Base-by-base conservation (phyloP, 2,329 filamentous ascomycete species). In the Botryotinia convoluta region DNA sequence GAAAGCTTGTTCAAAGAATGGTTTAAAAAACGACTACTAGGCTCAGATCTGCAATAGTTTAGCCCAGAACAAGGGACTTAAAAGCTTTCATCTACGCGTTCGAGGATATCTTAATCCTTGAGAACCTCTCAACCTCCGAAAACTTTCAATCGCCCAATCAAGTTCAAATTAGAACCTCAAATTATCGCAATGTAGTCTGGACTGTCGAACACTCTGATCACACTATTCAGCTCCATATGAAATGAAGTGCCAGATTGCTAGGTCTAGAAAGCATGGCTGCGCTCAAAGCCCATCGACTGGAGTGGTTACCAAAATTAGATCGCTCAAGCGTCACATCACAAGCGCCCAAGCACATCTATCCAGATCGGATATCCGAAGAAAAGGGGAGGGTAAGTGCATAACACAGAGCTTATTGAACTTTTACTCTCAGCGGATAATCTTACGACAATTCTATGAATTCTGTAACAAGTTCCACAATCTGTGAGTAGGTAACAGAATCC, bases 321-420 rank as follows among this genome's bases (percentile, higher is more conserved):
- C 26, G 1, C 51, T 2, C 51, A 29, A 29, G 6, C 6, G n/a
- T 8, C 14, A 29, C 6, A 54, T n/a, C 51, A 54, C 26, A 8
- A 8, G 3, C 14, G n/a, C 3, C 6, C 51, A 57, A 29, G 1
- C n/a, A 29, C 51, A 57, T 57, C 51, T 18, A 18, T 32, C 14
- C 1, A 18, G 3, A 32, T 18, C n/a, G 16, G 16, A 57, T 18
- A 3, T 16, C 3, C n/a, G 7, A 9, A 54, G 48, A n/a, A 18
- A 29, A 3, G 12, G 16, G 3, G 14, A 18, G 51, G 7, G 3
- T 0, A 18, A 5, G 0, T 7, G 5, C 8, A n/a, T 16, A 29
- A 29, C 6, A 57, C 14, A 18, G n/a, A 29, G n/a, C n/a, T 29
- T 18, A 57, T 57, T 29, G n/a, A 29, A 57, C 3, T 9, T 18